Evolutionary conservation across 768 basidiomycete genomes (phyloP), one percentile per base, ranked within the genome.

Genomic region (Tephrocybe sp.): DNA sequence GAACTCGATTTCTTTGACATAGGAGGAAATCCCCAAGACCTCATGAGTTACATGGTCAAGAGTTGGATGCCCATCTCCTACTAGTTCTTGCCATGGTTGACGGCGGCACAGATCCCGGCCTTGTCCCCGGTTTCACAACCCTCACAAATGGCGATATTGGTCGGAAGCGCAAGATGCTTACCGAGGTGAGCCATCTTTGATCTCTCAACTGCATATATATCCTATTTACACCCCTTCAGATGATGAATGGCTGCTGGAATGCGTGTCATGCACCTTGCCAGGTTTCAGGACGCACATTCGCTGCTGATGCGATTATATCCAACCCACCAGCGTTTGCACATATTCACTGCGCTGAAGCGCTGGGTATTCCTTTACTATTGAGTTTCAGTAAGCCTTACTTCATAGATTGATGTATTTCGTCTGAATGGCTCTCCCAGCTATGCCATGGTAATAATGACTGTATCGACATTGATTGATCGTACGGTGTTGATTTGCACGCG

Each of bases 1-100:
- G 76, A 75, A 1, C 64, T 84, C 4, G 83, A 84, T 50, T 84
- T 81, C 61, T 83, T 76, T 57, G 70, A 71, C 45, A 77, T 83
- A 25, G 83, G 84, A 9, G 84, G 83, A 1, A 72, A 82, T 61
- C 84, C 83, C 0, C 75, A 78, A 43, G 79, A 82, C 46, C 64
- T 86, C 10, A 84, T 86, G 83, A 79, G 79, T 39, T 86, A 83
- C 54, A 84, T 86, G 84, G 84, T 86, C 39, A 81, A 80, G 62
- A 86, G 83, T 83, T 52, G 55, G 74, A 57, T 34, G 29, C 29
- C 23, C 40, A n/a, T 29, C 16, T n/a, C n/a, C n/a, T 18, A 34
- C 23, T 48, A 21, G 47, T 37, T 18, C 9, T 18, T 45, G 31
- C 39, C 40, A 38, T 41, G 25, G 46, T 42, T 57, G 49, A 11